Conservation (phyloP, 2,329 filamentous ascomycete species). For the Fusarium sp. region DNA sequence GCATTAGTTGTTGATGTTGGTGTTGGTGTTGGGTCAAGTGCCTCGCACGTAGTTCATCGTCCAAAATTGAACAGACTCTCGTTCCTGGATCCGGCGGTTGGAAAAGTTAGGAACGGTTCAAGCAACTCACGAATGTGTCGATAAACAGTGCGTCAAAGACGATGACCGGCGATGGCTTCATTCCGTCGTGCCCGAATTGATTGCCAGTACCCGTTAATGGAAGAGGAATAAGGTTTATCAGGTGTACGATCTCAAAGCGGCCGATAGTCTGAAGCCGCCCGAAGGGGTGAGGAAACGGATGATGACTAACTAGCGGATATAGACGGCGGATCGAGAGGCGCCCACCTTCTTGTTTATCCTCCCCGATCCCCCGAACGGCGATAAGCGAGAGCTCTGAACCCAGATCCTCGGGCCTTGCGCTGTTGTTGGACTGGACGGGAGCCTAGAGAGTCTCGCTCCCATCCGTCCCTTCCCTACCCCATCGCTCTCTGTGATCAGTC, state of each 20-base stretch:
- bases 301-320: conserved; percentile 24
- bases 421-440: not conserved
- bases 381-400: conserved; percentile 48
- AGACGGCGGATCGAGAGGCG: conserved; percentile 25
- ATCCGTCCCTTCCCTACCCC: conserved; percentile 8
- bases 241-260: conserved; percentile 2
- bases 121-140: not conserved
- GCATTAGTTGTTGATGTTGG: not conserved
- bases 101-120: conserved; percentile 2
- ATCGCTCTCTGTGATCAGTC: not conserved
- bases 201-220: conserved; percentile 7
- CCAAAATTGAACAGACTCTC: not conserved
- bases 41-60: not conserved
- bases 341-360: conserved; percentile 1
- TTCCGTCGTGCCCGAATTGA: not conserved
- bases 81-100: not conserved
- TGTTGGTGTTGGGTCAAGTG: too few species aligned
- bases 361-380: conserved; percentile 37
- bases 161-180: conserved; percentile 16
- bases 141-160: not conserved
- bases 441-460: conserved; percentile 19
- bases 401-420: conserved; percentile 46
- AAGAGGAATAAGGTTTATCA: conserved; percentile 23
- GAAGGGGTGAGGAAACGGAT: conserved; percentile 1
- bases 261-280: conserved; percentile 13